Conservation (phyloP, 2,329 filamentous ascomycete genomes). For the Aspergillus amoenus region DNA sequence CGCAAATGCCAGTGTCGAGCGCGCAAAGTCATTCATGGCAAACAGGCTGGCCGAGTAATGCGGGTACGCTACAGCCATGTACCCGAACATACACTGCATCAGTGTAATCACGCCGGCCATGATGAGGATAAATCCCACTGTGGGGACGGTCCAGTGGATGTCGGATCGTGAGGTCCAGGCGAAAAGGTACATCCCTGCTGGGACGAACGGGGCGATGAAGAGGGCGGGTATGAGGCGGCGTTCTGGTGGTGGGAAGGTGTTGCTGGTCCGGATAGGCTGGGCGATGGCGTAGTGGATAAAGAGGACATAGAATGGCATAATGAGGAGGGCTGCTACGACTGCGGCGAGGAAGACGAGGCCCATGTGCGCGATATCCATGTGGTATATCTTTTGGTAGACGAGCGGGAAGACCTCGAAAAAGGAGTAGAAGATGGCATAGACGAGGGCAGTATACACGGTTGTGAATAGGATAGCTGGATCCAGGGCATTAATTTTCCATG, state of each 20-base stretch:
- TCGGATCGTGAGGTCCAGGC: conserved; percentile 17
- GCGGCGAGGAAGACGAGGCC: background rate
- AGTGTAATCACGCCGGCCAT: conserved; percentile 43
- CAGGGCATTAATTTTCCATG: conserved; percentile 59
- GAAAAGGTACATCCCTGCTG: conserved; percentile 59
- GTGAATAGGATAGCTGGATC: conserved; percentile 64
- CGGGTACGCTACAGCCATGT: conserved; percentile 37
- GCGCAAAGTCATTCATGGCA: conserved; percentile 35
- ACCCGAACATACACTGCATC: conserved; percentile 44
- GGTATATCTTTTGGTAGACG: background rate
- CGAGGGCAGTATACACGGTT: conserved; percentile 60
- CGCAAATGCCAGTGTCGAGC: background rate
- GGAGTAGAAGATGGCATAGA: conserved; percentile 49
- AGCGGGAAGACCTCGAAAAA: conserved; percentile 34
- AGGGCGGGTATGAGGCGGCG: conserved; percentile 54
- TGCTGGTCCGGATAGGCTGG: conserved; percentile 51
- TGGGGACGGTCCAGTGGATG: conserved; percentile 32
- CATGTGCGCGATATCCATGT: background rate
- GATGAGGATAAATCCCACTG: conserved; percentile 42
- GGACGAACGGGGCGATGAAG: conserved; percentile 51
- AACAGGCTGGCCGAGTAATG: conserved; percentile 37
- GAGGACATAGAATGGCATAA: conserved; percentile 55
- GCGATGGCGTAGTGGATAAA: conserved; percentile 50
- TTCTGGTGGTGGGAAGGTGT: conserved; percentile 54
- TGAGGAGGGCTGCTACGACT: conserved; percentile 31